A percentile compares a stretch with the other conserved stretches of the same genome.
Evolutionary conservation across 495 filamentous ascomycete genomes (phyloP).

Genomic region (Friedmanniomyces endolithicus): DNA sequence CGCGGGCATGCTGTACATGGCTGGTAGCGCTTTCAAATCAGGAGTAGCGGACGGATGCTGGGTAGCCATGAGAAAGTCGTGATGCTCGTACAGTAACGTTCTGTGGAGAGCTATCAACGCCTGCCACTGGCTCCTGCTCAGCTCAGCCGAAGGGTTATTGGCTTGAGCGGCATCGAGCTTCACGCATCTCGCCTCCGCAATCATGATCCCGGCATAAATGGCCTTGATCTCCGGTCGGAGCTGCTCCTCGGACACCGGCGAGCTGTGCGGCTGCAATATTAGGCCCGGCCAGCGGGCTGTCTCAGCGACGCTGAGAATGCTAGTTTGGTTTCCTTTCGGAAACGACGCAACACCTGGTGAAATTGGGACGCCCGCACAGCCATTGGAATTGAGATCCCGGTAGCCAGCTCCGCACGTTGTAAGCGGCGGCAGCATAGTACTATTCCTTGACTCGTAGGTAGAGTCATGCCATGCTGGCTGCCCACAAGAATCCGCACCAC

Average conservation of each 20-base stretch:
- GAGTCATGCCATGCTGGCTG: not conserved
- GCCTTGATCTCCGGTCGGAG: constrained; percentile 54
- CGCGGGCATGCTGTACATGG: constrained; percentile 67
- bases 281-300: constrained; percentile 10
- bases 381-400: not conserved
- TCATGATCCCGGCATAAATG: constrained; percentile 64
- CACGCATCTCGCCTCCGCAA: constrained; percentile 71
- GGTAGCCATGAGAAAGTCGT: constrained; percentile 69
- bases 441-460: not conserved
- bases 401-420: not conserved
- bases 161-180: constrained; percentile 48
- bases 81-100: constrained; percentile 62
- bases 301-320: not conserved
- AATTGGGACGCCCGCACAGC: not conserved
- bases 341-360: not conserved
- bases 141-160: constrained; percentile 21
- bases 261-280: constrained; percentile 44
- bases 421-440: not conserved
- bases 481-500: not conserved
- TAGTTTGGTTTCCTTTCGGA: not conserved
- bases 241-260: constrained; percentile 64
- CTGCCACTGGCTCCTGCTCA: constrained; percentile 58
- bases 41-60: constrained; percentile 59
- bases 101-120: constrained; percentile 59
- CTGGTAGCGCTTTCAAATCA: constrained; percentile 45